Conservation (phyloP, 2,329 filamentous ascomycete species). For the Cladosporium oxysporum region DNA sequence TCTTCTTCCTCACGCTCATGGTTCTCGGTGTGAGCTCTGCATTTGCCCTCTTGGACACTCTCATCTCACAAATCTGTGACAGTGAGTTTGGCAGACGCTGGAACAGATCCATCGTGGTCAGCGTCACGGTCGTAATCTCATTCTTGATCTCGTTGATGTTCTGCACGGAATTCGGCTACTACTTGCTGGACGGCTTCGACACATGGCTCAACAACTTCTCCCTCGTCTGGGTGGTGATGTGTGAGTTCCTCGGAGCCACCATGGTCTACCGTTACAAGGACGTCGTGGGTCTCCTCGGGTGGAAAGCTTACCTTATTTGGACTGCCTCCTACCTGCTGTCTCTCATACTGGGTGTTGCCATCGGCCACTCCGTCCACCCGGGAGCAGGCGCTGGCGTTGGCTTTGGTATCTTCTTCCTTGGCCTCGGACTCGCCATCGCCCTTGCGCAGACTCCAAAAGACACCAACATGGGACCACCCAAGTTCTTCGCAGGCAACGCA, state of each 20-base stretch:
- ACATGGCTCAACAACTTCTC: slow-evolving; percentile 58
- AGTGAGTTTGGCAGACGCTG: slow-evolving; percentile 17
- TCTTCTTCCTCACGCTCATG: slow-evolving; percentile 58
- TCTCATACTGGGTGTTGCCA: slow-evolving; percentile 53
- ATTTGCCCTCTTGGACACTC: slow-evolving; percentile 55
- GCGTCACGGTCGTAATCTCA: slow-evolving; percentile 49
- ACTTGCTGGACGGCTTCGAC: slow-evolving; percentile 57
- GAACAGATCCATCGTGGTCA: slow-evolving; percentile 31
- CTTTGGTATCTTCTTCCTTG: slow-evolving; percentile 53
- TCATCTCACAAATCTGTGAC: slow-evolving; percentile 41
- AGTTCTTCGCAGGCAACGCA: slow-evolving; percentile 45
- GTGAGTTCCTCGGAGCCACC: slow-evolving; percentile 55
- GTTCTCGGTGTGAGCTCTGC: slow-evolving; percentile 53
- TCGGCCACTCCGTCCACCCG: slow-evolving; percentile 47
- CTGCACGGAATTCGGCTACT: slow-evolving; percentile 60
- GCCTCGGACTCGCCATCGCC: slow-evolving; percentile 41
- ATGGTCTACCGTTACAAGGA: slow-evolving; percentile 56
- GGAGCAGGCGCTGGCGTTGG: slow-evolving; percentile 44
- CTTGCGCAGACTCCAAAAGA: slow-evolving; percentile 46
- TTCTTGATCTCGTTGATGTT: slow-evolving; percentile 59
- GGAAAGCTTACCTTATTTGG: slow-evolving; percentile 47
- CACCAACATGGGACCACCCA: slow-evolving; percentile 40
- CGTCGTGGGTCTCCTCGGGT: slow-evolving; percentile 48
- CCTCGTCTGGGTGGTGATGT: slow-evolving; percentile 57
- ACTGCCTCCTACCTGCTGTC: slow-evolving; percentile 56